Base-by-base conservation (phyloP, 805 yeast species). In the Lipomyces orientalis region DNA sequence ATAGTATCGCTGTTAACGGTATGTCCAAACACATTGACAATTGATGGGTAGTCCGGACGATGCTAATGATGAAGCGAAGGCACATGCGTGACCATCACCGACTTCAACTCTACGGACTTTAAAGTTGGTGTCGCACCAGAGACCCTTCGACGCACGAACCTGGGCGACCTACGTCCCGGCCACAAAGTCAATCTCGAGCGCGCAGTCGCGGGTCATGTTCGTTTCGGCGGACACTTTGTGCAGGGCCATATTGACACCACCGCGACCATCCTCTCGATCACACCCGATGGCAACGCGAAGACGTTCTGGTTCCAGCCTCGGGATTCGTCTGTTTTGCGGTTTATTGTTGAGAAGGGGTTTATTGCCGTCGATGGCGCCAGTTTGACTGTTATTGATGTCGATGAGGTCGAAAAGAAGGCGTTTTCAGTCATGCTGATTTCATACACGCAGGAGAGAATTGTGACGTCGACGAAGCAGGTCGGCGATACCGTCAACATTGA, bases 221-320 rank as follows among this genome's bases (percentile, higher is more conserved):
- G 99, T 70, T 87, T 93, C 75, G 99, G 99, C 31, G 99, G 99
- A 0, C 99, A 95, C 78, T 86, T 94, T 71, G 99, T 95, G 1
- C 99, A 95, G 73, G 99, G 99, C 5, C 99, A 95, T 80, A 92
- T 95, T 35, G 99, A 95, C 77, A 91, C 97, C 0, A 84, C 89
- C 46, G 97, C 97, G 1, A 78, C 77, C 46, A 89, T 94, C 52
- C 83, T 84, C 1, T 77, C 79, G 0, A 82, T 79, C 34, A 78
- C 71, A 9, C 79, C 85, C 1, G 98, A 93, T 75, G 84, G 87
- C 1, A 91, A 92, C 77, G 88, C 98, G 0, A 81, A 92, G 43
- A 82, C 88, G 2, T 90, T 87, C 77, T 89, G 91, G 2, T 93
- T 94, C 79, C 95, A 92, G 68, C 73, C 72, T 2, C 51, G 39